Base-by-base conservation (phyloP, 2,329 filamentous ascomycete species). In the Colletotrichum ledebouriae region DNA sequence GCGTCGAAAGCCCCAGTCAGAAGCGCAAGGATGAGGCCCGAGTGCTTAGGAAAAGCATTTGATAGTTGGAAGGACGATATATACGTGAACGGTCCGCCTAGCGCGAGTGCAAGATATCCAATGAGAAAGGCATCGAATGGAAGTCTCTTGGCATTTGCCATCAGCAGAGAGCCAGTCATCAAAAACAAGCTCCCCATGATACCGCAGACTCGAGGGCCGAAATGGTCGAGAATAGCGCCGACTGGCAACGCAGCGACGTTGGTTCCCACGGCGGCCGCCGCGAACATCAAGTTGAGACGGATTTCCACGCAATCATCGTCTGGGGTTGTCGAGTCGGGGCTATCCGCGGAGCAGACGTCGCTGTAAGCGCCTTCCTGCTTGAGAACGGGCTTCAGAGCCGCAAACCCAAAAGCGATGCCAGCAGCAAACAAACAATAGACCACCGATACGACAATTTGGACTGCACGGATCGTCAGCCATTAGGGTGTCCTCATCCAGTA, bases 201-300 rank as follows among this genome's bases (percentile, higher is more conserved):
- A 3, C 92, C 91, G 73, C 92, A 92, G 4, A 93, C 85, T 63
- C 92, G 87, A 13, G 94, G 94, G 1, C 94, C 94, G 75, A 88
- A 94, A 70, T 89, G 86, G 79, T 97, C 94, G 22, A 97, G 86
- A 50, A 97, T 91, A 3, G 93, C 92, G 52, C 94, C 94, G 11
- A 97, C 89, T 2, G 94, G 93, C 6, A 97, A 84, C 12, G 94
- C 94, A 46, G 90, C 93, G 12, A 97, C 91, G 74, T 97, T 97
- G 44, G 94, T 97, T 6, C 88, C 92, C 10, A 97, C 94, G 13
- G 94, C 94, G 12, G 94, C 94, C 46, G 94, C 87, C 6, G 94
- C 97, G 83, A 97, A 97, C 92, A 97, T 97, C 72, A 97, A 83
- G 77, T 97, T 97, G 64, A 97, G 85, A 67, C 85, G 85, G 60